Evolutionary conservation across 2,329 filamentous ascomycete species (phyloP).

Genomic region (Fusarium sp.): DNA sequence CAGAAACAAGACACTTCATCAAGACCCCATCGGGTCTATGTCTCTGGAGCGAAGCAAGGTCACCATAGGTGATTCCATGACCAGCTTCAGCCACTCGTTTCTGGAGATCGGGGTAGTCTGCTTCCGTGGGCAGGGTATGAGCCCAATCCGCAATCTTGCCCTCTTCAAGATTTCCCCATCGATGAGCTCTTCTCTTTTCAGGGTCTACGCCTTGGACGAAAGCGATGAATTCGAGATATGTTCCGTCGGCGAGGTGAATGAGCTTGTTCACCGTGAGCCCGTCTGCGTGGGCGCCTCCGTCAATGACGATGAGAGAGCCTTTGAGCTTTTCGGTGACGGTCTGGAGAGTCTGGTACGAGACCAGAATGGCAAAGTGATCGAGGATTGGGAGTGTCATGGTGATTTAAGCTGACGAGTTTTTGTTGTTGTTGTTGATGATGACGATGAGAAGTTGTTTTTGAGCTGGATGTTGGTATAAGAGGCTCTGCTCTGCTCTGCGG

Average conservation of each 20-base stretch:
- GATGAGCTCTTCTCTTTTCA: constrained; percentile 57
- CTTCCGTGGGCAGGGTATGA: constrained; percentile 55
- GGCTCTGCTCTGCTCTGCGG: constrained; percentile 25
- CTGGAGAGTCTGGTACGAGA: constrained; percentile 60
- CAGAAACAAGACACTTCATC: constrained; percentile 68
- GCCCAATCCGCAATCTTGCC: constrained; percentile 69
- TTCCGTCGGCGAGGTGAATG: constrained; percentile 69
- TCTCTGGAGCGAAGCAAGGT: constrained; percentile 62
- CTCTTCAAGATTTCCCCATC: constrained; percentile 64
- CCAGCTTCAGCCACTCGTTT: constrained; percentile 46
- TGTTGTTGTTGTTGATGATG: not conserved
- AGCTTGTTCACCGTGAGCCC: constrained; percentile 69
- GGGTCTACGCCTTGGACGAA: constrained; percentile 60
- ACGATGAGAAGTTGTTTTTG: not conserved
- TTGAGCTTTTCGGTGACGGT: constrained; percentile 61
- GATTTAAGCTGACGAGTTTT: not conserved
- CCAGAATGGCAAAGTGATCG: constrained; percentile 72
- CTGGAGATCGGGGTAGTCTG: constrained; percentile 52
- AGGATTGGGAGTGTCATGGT: constrained; percentile 49
- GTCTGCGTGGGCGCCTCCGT: constrained; percentile 70
- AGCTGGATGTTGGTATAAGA: not conserved
- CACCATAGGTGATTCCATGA: constrained; percentile 55
- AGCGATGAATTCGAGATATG: constrained; percentile 72
- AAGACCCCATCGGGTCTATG: constrained; percentile 63
- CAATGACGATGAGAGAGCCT: constrained; percentile 64